A percentile compares a stretch with the other conserved stretches of the same genome.
Conservation (phyloP, 1,139 yeast genomes). For the Pichia sp. region DNA sequence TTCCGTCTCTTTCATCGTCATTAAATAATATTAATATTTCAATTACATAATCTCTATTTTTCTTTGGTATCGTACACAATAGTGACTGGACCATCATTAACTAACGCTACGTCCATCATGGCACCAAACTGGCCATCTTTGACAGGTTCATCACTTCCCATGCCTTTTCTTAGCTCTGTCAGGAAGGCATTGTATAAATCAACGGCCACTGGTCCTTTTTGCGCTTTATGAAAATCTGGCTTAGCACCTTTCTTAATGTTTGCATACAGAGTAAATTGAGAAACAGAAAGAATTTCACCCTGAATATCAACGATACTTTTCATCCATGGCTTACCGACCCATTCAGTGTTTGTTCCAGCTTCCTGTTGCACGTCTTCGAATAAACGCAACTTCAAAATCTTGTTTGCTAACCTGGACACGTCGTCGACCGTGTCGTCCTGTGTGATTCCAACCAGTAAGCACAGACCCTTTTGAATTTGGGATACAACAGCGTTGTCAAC, state of each 20-base stretch:
- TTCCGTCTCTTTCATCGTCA: slow-evolving; percentile 16
- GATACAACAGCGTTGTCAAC: slow-evolving; percentile 70
- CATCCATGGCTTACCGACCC: slow-evolving; percentile 55
- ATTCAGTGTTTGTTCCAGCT: slow-evolving; percentile 31
- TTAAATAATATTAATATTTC: neutral
- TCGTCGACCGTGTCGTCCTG: slow-evolving; percentile 71
- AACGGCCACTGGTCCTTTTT: slow-evolving; percentile 69
- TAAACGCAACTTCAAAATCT: slow-evolving; percentile 56
- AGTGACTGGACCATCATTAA: slow-evolving; percentile 84
- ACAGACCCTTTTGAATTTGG: slow-evolving; percentile 63
- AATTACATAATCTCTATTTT: neutral
- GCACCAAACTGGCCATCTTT: slow-evolving; percentile 92
- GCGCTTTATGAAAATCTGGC: slow-evolving; percentile 90
- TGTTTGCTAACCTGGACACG: slow-evolving; percentile 60
- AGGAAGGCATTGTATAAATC: slow-evolving; percentile 63
- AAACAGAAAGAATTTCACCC: slow-evolving; percentile 63
- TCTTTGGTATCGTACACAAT: slow-evolving; percentile 62
- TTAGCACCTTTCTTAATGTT: slow-evolving; percentile 82
- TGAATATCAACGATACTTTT: slow-evolving; percentile 43
- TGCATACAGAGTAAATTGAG: slow-evolving; percentile 87
- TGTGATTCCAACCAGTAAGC: slow-evolving; percentile 80
- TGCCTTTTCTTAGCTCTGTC: slow-evolving; percentile 38
- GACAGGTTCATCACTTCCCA: slow-evolving; percentile 54
- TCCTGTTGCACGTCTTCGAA: slow-evolving; percentile 57
- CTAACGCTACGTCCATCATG: slow-evolving; percentile 87